Base-by-base conservation (phyloP, 306 rosid genomes). In the Trifolium dubium region DNA sequence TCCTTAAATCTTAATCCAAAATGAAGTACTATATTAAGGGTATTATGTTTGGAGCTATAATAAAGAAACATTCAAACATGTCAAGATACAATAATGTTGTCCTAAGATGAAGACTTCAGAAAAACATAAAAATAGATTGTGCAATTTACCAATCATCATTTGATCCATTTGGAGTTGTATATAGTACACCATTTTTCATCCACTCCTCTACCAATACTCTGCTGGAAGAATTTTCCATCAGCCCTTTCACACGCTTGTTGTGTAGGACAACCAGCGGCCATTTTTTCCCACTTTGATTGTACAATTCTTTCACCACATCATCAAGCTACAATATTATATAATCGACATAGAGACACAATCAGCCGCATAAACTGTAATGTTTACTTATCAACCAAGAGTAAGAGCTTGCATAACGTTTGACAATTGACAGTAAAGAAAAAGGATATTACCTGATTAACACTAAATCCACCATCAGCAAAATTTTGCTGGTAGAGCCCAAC, bases 401-500 rank as follows among this genome's bases (percentile, higher is more conserved):
- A 29, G 2, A 44, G 23, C 18, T 32, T 19, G 14, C 28, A 32
- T 28, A 75, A 75, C 64, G 35, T 55, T 37, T 37, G 9, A 37
- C 19, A 32, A 43, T 28, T n/a, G 28, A 53, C 40, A 17, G 60
- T 14, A 32, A 46, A n/a, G 23, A 28, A 5, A 50, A 28, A 37
- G 11, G 19, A 40, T 46, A 79, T 75, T 89, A 93, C 98, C 98
- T 88, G 97, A 62, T 88, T 64, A 76, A 84, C 72, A 77, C 88
- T 89, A 78, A 94, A 94, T 82, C 95, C 90, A 73, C 96, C 98
- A 67, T 89, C 95, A 10, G 95, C 90, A 82, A 89, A 94, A 89
- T 94, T 94, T 78, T 94, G 98, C 74, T 91, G 97, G 85, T 87
- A 91, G 65, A 91, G 96, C 58, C 98, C 97, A 81, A 94, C 10